A percentile compares a stretch with the other conserved stretches of the same genome.
These are phyloP conservation scores for Tetrahymena thermophila DNA, from an alignment of 73 alveolate species.

Conservation along the genomic window DNA sequence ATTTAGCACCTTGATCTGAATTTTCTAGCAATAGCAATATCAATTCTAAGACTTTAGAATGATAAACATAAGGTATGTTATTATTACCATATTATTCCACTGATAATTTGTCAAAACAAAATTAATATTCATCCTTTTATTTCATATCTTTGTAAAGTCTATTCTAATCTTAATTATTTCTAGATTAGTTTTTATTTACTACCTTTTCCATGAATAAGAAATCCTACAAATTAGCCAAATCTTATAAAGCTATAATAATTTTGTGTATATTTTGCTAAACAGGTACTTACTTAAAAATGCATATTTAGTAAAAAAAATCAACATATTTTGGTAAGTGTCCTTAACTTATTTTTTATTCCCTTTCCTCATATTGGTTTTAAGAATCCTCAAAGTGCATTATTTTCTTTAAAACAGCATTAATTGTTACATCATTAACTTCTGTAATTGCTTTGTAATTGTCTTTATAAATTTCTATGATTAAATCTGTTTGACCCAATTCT, in stretches of 20 bases:
- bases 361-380: background rate
- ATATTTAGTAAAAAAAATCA: background rate
- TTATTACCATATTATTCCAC: background rate
- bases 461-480: background rate
- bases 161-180: background rate
- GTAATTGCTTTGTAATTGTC: background rate
- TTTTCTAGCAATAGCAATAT: background rate
- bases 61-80: background rate
- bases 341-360: background rate
- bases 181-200: background rate
- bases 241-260: background rate
- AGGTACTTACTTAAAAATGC: background rate
- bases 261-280: background rate
- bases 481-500: background rate
- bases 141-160: background rate
- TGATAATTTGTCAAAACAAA: background rate
- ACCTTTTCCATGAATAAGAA: background rate
- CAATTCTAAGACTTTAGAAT: background rate
- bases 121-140: background rate
- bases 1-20: background rate
- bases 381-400: background rate
- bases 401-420: background rate
- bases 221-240: background rate
- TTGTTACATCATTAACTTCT: background rate
- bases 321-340: background rate